Conservation (phyloP, 306 rosid genomes). For the Ochetophila trinervis region DNA sequence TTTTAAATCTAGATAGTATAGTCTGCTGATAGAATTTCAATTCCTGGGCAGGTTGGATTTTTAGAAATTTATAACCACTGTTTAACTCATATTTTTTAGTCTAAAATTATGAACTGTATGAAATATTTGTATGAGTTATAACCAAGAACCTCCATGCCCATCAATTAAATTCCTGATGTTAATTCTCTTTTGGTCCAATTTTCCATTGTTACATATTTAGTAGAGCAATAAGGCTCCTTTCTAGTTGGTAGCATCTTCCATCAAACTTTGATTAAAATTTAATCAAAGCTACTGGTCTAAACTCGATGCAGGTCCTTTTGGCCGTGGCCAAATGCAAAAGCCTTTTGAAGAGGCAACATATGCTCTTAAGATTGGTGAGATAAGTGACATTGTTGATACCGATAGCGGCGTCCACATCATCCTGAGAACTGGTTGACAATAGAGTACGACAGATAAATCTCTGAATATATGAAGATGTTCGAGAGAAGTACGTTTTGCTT, state of each 20-base stretch:
- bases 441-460: conserved; percentile 5
- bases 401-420: conserved; percentile 96
- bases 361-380: conserved; percentile 77
- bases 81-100: too few relatives aligned
- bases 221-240: not conserved
- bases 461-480: conserved; percentile 10
- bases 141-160: too few relatives aligned
- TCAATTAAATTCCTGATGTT: too few relatives aligned
- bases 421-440: conserved; percentile 62
- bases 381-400: conserved; percentile 87
- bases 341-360: conserved; percentile 86
- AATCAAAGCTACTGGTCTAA: not conserved
- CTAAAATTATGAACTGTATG: too few relatives aligned
- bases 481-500: conserved; percentile 17
- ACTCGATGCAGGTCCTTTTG: conserved; percentile 68
- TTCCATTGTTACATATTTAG: not conserved
- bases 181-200: too few relatives aligned
- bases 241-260: too few relatives aligned
- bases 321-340: conserved; percentile 98
- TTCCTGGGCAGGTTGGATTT: too few relatives aligned
- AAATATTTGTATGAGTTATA: too few relatives aligned
- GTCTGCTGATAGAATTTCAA: too few relatives aligned
- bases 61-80: too few relatives aligned
- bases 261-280: not conserved
- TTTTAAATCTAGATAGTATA: too few relatives aligned